Evolutionary conservation across 352 stramenopile genomes (phyloP).

Genomic region (Elongisporangium undulatum): DNA sequence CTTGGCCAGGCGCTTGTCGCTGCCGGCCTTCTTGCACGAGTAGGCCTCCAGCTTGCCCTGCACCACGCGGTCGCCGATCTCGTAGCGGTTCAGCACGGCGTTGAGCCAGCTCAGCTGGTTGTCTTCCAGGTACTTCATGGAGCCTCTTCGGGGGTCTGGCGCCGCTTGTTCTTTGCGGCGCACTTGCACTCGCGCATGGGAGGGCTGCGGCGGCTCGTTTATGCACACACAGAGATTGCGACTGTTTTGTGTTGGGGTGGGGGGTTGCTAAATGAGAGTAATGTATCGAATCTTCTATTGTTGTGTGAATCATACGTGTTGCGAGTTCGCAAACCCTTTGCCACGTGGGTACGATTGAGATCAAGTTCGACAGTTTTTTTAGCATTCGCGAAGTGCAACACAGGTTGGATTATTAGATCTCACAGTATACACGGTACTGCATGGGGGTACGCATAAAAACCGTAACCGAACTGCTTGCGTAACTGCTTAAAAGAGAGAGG

Average conservation of each 20-base stretch:
- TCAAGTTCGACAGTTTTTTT: neutral
- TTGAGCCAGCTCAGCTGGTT: constrained; percentile 88
- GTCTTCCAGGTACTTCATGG: constrained; percentile 94
- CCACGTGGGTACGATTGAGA: neutral
- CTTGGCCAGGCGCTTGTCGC: constrained; percentile 91
- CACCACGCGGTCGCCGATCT: constrained; percentile 86
- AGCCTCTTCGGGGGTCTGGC: constrained; percentile 1
- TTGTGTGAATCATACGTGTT: neutral
- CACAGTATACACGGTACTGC: neutral
- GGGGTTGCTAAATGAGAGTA: neutral
- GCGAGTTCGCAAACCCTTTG: neutral
- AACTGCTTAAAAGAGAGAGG: neutral
- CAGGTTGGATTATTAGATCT: neutral
- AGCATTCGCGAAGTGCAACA: neutral
- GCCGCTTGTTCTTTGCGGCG: neutral
- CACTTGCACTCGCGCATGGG: neutral
- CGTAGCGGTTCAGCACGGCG: constrained; percentile 81
- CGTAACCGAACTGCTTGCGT: neutral
- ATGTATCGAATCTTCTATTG: neutral
- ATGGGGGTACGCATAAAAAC: neutral
- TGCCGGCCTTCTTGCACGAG: constrained; percentile 90
- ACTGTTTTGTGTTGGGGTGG: neutral
- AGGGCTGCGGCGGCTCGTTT: neutral
- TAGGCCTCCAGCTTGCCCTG: constrained; percentile 88
- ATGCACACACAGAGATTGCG: neutral